phyloP scores from a whole-genome alignment of 176 grass and related monocot genomes.

The Rhipidocladum racemiflorum region DNA sequence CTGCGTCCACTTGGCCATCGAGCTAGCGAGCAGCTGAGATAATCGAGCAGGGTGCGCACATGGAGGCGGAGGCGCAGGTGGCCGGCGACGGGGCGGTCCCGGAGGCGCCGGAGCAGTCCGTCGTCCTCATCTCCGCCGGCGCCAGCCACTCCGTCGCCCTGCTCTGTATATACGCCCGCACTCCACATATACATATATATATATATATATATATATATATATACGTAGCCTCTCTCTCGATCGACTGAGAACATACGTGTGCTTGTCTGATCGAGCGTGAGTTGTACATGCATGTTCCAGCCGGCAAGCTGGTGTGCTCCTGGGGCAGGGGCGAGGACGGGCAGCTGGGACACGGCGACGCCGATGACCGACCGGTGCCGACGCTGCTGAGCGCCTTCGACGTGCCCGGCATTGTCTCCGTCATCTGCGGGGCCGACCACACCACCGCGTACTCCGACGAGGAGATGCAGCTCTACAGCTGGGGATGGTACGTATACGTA shows the following conservation, averaged over 20 bases:
- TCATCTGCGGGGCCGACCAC: constrained; percentile 75
- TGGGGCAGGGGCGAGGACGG: constrained; percentile 84
- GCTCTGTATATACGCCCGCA: constrained; percentile 37
- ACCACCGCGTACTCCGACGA: constrained; percentile 58
- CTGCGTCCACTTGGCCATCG: not conserved
- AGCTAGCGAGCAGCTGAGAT: not conserved
- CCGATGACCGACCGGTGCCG: constrained; percentile 56
- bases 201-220: not conserved
- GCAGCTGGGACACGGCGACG: constrained; percentile 76
- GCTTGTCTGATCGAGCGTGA: not conserved
- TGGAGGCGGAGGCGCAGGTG: not conserved
- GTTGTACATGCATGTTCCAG: constrained; percentile 26
- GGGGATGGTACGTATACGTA: constrained; percentile 78
- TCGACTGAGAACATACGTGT: not conserved
- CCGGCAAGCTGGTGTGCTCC: constrained; percentile 49
- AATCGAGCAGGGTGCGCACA: not conserved
- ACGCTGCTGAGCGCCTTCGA: constrained; percentile 54
- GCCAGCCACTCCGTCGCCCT: constrained; percentile 70
- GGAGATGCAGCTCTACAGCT: constrained; percentile 60
- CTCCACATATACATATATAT: not conserved
- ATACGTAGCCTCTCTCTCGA: not conserved
- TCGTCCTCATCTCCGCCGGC: constrained; percentile 62
- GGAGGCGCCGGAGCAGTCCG: constrained; percentile 24
- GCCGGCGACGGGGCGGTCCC: constrained; percentile 14
- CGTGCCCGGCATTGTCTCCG: constrained; percentile 40